Evolutionary conservation across 2,329 filamentous ascomycete species (phyloP).

Genomic region (Penicillium verrucosum): DNA sequence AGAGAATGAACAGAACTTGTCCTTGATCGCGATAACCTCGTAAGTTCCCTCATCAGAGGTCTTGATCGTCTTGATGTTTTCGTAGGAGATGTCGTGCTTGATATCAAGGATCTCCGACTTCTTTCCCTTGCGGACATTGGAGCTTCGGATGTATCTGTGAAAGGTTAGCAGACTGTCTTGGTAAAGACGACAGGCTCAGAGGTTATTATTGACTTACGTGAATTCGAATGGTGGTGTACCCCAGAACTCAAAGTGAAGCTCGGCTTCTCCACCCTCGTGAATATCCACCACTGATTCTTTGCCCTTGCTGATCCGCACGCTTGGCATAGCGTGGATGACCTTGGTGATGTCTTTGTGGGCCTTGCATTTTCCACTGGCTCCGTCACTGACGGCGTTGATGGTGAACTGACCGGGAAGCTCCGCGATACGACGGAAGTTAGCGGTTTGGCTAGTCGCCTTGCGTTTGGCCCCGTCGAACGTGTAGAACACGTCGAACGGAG

Average conservation of each 20-base stretch:
- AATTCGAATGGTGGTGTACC: constrained; percentile 97
- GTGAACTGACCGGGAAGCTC: constrained; percentile 85
- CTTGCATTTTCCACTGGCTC: constrained; percentile 76
- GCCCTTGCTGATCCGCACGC: constrained; percentile 84
- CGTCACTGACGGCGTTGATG: constrained; percentile 83
- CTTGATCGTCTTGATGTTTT: constrained; percentile 74
- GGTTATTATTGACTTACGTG: constrained; percentile 51
- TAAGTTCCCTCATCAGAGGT: constrained; percentile 95
- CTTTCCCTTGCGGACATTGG: constrained; percentile 75
- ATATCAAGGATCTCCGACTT: constrained; percentile 83
- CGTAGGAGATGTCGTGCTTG: constrained; percentile 78
- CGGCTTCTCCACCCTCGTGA: constrained; percentile 90
- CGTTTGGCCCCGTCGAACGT: constrained; percentile 75
- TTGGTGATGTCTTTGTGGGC: constrained; percentile 75
- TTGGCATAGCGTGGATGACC: constrained; percentile 85
- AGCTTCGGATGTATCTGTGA: constrained; percentile 73
- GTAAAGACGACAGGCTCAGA: neutral
- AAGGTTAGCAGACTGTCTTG: constrained; percentile 11
- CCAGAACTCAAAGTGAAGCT: constrained; percentile 92
- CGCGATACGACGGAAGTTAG: constrained; percentile 87
- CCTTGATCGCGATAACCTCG: constrained; percentile 94
- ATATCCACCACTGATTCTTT: constrained; percentile 81
- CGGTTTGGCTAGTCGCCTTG: constrained; percentile 69
- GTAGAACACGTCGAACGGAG: constrained; percentile 91
- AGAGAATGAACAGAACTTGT: constrained; percentile 85